Evolutionary conservation across 805 yeast genomes (phyloP).

Genomic region (Aciculoconidium aculeatum): DNA sequence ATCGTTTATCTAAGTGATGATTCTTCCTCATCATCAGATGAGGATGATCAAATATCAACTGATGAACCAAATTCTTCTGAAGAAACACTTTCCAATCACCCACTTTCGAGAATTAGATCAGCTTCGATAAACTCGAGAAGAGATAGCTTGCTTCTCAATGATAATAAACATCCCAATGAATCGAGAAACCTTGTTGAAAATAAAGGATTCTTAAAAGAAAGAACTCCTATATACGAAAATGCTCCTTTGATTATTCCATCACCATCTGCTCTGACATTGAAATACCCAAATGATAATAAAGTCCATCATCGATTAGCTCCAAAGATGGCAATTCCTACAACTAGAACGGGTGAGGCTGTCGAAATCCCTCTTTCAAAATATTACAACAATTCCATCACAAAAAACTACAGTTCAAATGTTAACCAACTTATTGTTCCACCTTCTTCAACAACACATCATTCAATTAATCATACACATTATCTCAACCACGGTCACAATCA

Average conservation of each 20-base stretch:
- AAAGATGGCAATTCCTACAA: constrained; percentile 75
- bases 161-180: constrained; percentile 10
- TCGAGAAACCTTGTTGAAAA: too few relatives aligned
- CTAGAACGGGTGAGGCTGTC: constrained; percentile 70
- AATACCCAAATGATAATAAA: constrained; percentile 7
- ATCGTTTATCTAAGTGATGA: constrained; percentile 68
- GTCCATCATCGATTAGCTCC: constrained; percentile 26
- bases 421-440: constrained; percentile 6
- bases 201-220: constrained; percentile 9
- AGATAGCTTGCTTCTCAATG: constrained; percentile 14
- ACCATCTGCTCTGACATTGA: background rate
- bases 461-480: constrained; percentile 5
- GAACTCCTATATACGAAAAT: constrained; percentile 3
- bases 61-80: constrained; percentile 8
- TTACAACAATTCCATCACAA: constrained; percentile 15
- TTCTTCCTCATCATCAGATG: constrained; percentile 27
- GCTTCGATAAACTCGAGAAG: constrained; percentile 21
- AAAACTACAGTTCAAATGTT: constrained; percentile 14
- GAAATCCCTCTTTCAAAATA: constrained; percentile 51
- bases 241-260: background rate
- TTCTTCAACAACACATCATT: constrained; percentile 7
- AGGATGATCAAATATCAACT: constrained; percentile 12
- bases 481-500: constrained; percentile 6
- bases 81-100: constrained; percentile 18
- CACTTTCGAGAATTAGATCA: constrained; percentile 24